phyloP scores from a whole-genome alignment of 495 filamentous ascomycete species.

The Beverwykella pulmonaria region DNA sequence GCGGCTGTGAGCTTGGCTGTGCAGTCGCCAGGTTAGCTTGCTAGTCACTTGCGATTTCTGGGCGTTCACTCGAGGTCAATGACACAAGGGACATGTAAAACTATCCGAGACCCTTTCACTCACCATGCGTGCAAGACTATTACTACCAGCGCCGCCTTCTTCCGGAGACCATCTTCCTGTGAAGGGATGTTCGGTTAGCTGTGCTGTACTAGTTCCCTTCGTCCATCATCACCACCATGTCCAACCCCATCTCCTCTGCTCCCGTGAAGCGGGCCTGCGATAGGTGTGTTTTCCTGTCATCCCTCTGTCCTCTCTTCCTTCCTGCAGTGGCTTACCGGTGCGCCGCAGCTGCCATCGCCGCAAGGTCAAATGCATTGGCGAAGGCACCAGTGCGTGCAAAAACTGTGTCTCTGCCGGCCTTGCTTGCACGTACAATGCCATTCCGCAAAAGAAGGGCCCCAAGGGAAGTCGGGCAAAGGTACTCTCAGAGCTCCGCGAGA shows the following conservation, averaged over 20 bases:
- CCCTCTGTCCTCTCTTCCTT: background rate
- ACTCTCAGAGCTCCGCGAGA: constrained; percentile 73
- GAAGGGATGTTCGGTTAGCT: constrained; percentile 6
- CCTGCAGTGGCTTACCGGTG: background rate
- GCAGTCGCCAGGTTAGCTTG: background rate
- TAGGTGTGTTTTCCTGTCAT: constrained; percentile 27
- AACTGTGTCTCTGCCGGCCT: constrained; percentile 70
- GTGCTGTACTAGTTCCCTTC: background rate
- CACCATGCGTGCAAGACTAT: constrained; percentile 16
- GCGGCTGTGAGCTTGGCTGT: constrained; percentile 21
- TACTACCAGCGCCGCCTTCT: constrained; percentile 17
- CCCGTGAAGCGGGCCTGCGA: constrained; percentile 40
- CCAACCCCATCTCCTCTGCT: constrained; percentile 19
- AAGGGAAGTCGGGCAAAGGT: constrained; percentile 82
- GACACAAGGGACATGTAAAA: constrained; percentile 28
- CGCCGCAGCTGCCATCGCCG: constrained; percentile 66
- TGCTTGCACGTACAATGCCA: constrained; percentile 77
- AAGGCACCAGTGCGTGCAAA: constrained; percentile 69
- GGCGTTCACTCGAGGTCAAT: constrained; percentile 27
- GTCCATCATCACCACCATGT: constrained; percentile 21
- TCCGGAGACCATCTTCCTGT: constrained; percentile 17
- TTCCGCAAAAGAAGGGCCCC: constrained; percentile 83
- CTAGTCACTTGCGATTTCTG: constrained; percentile 20
- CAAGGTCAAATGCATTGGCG: constrained; percentile 72
- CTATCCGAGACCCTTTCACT: constrained; percentile 6